Evolutionary conservation across 2,329 filamentous ascomycete species (phyloP).

Genomic region (Monilinia fructigena): DNA sequence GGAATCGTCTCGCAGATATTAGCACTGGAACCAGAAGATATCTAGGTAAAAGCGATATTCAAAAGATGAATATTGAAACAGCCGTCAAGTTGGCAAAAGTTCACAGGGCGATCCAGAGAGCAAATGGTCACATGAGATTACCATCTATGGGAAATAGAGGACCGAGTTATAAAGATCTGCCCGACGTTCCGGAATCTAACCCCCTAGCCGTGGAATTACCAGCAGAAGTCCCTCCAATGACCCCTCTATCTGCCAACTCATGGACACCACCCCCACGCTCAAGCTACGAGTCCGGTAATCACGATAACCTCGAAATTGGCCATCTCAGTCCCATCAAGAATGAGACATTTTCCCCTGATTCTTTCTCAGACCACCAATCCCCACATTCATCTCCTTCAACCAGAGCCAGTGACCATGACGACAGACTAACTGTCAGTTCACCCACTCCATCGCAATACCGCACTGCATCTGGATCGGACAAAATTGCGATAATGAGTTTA

Average conservation of each 20-base stretch:
- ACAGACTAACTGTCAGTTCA: constrained; percentile 55
- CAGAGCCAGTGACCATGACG: constrained; percentile 44
- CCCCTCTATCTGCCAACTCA: constrained; percentile 22
- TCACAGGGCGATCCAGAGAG: constrained; percentile 61
- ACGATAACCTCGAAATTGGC: constrained; percentile 35
- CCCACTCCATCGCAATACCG: constrained; percentile 60
- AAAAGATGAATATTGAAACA: constrained; percentile 73
- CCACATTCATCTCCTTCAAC: constrained; percentile 19
- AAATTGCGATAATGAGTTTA: constrained; percentile 61
- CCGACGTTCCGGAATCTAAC: constrained; percentile 43
- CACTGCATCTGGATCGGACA: constrained; percentile 60
- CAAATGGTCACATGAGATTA: constrained; percentile 25
- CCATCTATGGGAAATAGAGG: constrained; percentile 19
- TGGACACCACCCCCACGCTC: constrained; percentile 33
- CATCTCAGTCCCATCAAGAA: constrained; percentile 19
- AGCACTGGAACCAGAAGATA: constrained; percentile 89
- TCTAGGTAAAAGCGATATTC: constrained; percentile 68
- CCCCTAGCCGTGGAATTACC: constrained; percentile 54
- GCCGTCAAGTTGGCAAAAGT: constrained; percentile 83
- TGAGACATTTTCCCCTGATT: constrained; percentile 43
- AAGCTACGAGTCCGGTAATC: constrained; percentile 40
- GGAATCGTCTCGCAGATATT: constrained; percentile 90
- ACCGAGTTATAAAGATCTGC: constrained; percentile 29
- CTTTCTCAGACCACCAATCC: constrained; percentile 30
- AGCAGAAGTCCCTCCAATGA: constrained; percentile 44